phyloP scores from a whole-genome alignment of 2,329 filamentous ascomycete species.

The Paramyrothecium sp. region DNA sequence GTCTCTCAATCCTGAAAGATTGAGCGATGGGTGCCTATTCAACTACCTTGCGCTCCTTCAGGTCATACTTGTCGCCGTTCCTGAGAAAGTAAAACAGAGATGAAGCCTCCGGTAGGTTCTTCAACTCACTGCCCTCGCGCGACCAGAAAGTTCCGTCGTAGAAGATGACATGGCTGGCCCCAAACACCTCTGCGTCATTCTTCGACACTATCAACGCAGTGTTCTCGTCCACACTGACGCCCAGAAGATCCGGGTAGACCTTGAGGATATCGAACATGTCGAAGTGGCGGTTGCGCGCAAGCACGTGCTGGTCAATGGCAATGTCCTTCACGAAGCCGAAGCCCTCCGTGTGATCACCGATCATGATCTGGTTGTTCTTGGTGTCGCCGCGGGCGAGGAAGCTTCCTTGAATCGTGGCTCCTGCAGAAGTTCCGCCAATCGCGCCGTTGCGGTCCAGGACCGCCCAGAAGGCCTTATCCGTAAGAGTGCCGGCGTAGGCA shows the following conservation, averaged over 20 bases:
- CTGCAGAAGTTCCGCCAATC: not conserved
- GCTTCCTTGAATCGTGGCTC: constrained; percentile 1
- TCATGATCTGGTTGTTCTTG: constrained; percentile 2
- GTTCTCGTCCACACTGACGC: constrained; percentile 1
- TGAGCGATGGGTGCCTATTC: not conserved
- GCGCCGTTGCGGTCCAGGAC: constrained; percentile 1
- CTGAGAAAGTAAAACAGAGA: not conserved
- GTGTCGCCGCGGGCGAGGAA: constrained; percentile 2
- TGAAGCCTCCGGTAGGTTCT: not conserved
- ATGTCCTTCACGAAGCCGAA: constrained; percentile 1
- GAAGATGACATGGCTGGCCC: not conserved
- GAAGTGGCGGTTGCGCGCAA: constrained; percentile 1
- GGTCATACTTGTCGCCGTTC: not conserved
- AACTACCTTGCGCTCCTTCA: constrained; percentile 1
- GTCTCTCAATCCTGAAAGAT: too few relatives aligned
- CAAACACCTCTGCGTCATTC: not conserved
- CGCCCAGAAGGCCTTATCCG: constrained; percentile 1
- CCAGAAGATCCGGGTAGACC: not conserved
- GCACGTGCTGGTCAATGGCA: constrained; percentile 2
- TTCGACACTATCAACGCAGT: not conserved
- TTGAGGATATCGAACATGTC: constrained; percentile 4
- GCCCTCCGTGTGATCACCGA: not conserved
- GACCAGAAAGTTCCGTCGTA: constrained; percentile 2
- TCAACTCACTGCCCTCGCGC: not conserved
- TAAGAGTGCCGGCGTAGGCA: not conserved